phyloP scores from a whole-genome alignment of 352 stramenopile species.

The Lagenidium giganteum region DNA sequence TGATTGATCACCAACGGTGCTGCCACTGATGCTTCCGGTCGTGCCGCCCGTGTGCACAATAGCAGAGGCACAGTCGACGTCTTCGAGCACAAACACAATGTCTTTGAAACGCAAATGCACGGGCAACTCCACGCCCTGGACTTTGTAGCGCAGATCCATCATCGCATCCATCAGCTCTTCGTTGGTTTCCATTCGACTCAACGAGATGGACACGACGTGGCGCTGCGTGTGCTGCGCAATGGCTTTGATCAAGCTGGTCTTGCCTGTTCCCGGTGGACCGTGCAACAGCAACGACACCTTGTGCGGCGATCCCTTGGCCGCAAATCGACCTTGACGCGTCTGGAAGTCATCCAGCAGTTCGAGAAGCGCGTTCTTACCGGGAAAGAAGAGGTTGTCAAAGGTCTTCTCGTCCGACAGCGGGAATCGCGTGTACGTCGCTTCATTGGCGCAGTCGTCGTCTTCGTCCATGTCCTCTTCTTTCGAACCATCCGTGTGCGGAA shows the following conservation, averaged over 20 bases:
- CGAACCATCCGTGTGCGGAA: conserved; percentile 6
- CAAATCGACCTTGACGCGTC: conserved; percentile 62
- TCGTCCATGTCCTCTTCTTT: too few species aligned
- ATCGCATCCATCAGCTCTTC: conserved; percentile 56
- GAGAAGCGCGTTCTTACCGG: conserved; percentile 53
- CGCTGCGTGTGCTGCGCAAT: conserved; percentile 61
- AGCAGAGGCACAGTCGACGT: conserved; percentile 54
- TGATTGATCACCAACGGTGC: too few species aligned
- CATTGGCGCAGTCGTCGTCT: too few species aligned
- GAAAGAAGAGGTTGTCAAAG: conserved; percentile 80
- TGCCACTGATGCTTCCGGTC: too few species aligned
- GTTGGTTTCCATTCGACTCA: conserved; percentile 55
- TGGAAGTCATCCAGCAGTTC: conserved; percentile 56
- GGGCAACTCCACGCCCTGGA: conserved; percentile 36
- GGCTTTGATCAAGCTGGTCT: conserved; percentile 83
- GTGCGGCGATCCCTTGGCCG: conserved; percentile 79
- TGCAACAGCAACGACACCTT: conserved; percentile 80
- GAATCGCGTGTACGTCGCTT: conserved; percentile 61
- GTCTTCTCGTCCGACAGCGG: conserved; percentile 72
- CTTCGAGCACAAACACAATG: conserved; percentile 76
- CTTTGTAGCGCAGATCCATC: conserved; percentile 41
- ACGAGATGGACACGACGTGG: conserved; percentile 54
- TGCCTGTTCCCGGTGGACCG: conserved; percentile 76
- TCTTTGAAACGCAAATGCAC: conserved; percentile 49
- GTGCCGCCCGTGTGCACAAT: conserved; percentile 39